These are phyloP conservation scores for Debaryomyces robertsiae DNA, from an alignment of 1,139 yeast species.

Conservation along the genomic window DNA sequence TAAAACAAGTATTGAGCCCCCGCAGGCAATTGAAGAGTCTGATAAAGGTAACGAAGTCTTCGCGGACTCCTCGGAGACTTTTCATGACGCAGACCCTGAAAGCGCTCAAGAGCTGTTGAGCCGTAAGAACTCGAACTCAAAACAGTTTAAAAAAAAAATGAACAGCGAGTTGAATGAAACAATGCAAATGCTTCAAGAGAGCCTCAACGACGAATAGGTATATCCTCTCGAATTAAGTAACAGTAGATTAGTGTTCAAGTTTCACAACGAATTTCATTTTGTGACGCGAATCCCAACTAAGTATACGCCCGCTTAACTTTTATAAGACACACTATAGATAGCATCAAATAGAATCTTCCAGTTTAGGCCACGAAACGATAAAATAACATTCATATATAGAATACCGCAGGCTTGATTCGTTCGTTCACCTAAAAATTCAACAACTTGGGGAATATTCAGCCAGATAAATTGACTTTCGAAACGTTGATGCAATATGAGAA, in stretches of 20 bases:
- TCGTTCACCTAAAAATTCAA: too few relatives aligned
- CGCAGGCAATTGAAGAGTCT: constrained; percentile 2
- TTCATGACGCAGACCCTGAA: constrained; percentile 5
- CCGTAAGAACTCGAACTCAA: constrained; percentile 29
- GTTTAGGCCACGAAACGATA: neutral
- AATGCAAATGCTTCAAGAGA: constrained; percentile 44
- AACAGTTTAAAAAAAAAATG: constrained; percentile 32
- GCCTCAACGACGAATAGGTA: constrained; percentile 26
- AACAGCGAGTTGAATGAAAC: constrained; percentile 41
- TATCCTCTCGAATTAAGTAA: neutral
- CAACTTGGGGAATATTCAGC: too few relatives aligned
- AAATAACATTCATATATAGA: too few relatives aligned
- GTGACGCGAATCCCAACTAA: neutral
- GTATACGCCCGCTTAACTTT: too few relatives aligned
- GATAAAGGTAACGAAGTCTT: constrained; percentile 19
- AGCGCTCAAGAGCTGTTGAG: neutral
- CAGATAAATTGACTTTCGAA: too few relatives aligned
- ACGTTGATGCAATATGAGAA: constrained; percentile 23
- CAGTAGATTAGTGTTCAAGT: neutral
- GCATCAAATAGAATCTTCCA: neutral
- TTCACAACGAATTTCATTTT: neutral
- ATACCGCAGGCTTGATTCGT: too few relatives aligned
- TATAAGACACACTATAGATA: too few relatives aligned
- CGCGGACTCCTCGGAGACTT: constrained; percentile 18
- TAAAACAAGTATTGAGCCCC: neutral